These are phyloP conservation scores for Pseudonectria foliicola DNA, from an alignment of 2,329 filamentous ascomycete species.

Conservation along the genomic window DNA sequence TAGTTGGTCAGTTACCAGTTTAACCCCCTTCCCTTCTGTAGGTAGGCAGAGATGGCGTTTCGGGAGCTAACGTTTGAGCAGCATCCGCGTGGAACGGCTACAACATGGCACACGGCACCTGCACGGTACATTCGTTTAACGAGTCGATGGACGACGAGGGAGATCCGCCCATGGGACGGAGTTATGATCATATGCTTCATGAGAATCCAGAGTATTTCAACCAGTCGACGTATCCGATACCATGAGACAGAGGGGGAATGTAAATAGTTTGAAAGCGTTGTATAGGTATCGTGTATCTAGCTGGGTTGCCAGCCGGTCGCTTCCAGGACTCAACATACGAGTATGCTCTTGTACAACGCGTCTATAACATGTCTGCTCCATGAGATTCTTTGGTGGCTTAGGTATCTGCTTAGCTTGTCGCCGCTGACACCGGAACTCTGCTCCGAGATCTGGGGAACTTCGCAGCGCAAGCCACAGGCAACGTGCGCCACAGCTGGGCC, in stretches of 20 bases:
- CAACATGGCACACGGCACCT: conserved; percentile 65
- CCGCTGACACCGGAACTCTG: no score
- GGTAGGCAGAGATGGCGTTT: not conserved
- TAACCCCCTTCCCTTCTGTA: not conserved
- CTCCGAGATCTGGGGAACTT: no score
- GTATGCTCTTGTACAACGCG: no score
- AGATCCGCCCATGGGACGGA: conserved; percentile 46
- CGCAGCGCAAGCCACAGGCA: no score
- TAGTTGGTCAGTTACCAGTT: conserved; percentile 50
- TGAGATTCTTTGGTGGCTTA: no score
- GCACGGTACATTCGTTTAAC: conserved; percentile 72
- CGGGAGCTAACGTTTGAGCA: conserved; percentile 25
- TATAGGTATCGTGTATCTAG: no score
- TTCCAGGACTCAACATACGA: no score
- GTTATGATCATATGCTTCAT: conserved; percentile 53
- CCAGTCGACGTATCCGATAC: conserved; percentile 11
- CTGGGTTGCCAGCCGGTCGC: no score
- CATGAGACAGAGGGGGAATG: conserved; percentile 12
- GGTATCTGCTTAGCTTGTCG: no score
- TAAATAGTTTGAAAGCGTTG: not conserved
- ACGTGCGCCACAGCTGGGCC: no score
- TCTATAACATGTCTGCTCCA: no score
- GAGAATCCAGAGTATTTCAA: conserved; percentile 24
- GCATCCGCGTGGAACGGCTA: conserved; percentile 80
- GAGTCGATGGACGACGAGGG: conserved; percentile 59